Base-by-base conservation (phyloP, 257 asterid species). In the Nicotiana tomentosiformis region DNA sequence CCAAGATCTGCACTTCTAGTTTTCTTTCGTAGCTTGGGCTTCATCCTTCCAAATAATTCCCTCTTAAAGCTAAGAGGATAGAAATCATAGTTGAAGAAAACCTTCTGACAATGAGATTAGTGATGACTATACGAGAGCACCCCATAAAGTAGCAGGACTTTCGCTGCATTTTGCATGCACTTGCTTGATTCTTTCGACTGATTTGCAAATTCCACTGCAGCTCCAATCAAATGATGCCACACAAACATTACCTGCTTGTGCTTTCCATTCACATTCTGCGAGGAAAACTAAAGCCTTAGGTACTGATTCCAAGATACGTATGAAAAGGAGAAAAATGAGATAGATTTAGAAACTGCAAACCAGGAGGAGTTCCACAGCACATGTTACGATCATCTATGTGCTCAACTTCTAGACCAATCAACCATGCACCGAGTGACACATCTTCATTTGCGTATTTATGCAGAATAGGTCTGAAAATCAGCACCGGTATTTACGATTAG, bases 171-270 rank as follows among this genome's bases (percentile, higher is more conserved):
- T 55, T 33, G 82, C 82, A 0, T 60, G 68, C 5, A 78, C 80
- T 4, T 74, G 64, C 3, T 74, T 74, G 46, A 74, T 74, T 74
- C 80, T 74, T 74, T 74, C 64, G 5, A 74, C 80, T 74, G 80
- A 74, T 74, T 74, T 74, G 80, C 80, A 74, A 51, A 74, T 74
- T 15, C 80, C 80, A 1, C 80, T 74, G 10, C 80, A 74, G 64
- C 64, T 74, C 80, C 80, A 74, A 51, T 74, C 80, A 74, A 74
- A 74, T 74, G 80, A 74, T 49, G 80, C 80, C 64, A 74, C 80
- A 26, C 80, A 74, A 74, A 74, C 46, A 74, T 26, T 74, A 74
- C 80, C 80, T 23, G 80, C 43, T 74, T 74, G 64, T 74, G 80
- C 80, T 74, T 74, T 74, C 80, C 80, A 72, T 53, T 53, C 58